These are phyloP conservation scores for Epichloe uncinata DNA, from an alignment of 2,329 filamentous ascomycete genomes.

Conservation along the genomic window DNA sequence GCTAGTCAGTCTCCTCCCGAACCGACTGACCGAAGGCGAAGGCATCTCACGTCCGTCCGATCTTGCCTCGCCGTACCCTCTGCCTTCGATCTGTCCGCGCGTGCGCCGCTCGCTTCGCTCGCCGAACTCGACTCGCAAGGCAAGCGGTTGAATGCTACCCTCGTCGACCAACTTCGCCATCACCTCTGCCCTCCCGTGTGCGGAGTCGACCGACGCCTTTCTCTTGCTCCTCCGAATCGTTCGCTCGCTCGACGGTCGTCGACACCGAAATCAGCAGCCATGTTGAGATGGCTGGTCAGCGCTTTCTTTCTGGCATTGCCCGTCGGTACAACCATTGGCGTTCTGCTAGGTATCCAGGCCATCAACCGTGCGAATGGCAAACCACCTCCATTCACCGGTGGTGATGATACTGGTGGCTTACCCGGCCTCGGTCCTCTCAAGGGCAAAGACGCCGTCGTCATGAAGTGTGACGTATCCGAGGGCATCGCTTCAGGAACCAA, in stretches of 20 bases:
- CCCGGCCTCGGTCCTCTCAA: conserved; percentile 2
- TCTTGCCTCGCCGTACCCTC: not conserved
- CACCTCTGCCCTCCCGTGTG: not conserved
- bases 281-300: conserved; percentile 35
- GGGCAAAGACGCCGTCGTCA: conserved; percentile 22
- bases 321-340: conserved; percentile 34
- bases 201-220: not conserved
- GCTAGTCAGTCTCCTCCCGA: not conserved
- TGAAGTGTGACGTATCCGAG: conserved; percentile 28
- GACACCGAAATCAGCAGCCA: conserved; percentile 11
- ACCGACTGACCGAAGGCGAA: not conserved
- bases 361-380: conserved; percentile 28
- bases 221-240: not conserved
- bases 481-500: conserved; percentile 32
- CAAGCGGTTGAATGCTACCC: not conserved
- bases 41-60: not conserved
- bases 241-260: not conserved
- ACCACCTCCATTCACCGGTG: conserved; percentile 26
- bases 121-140: not conserved
- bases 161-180: not conserved
- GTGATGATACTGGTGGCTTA: conserved; percentile 9
- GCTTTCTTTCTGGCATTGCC: conserved; percentile 35
- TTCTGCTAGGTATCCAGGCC: conserved; percentile 34
- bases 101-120: conserved; percentile 5
- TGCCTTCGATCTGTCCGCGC: not conserved